Evolutionary conservation across 495 filamentous ascomycete genomes (phyloP), one percentile per base, ranked within the genome.

Genomic region (Lasiosphaeria ovina): DNA sequence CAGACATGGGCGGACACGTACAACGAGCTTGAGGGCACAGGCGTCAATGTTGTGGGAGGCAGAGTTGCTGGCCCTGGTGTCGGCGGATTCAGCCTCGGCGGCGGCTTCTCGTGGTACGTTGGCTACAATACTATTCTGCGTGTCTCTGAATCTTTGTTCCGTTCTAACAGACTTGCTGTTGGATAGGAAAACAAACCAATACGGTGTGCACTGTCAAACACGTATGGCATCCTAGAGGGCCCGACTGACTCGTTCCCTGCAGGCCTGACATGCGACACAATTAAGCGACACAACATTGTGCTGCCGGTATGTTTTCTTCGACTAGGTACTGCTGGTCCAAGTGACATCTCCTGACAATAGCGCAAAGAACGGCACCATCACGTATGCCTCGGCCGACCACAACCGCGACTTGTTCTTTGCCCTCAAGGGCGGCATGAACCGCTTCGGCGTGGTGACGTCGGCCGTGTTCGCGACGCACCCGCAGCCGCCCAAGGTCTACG

Each of bases 391-490:
- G 2, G 16, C 36, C 3, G 40, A n/a, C 1, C 11, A 74, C 49
- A 76, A 84, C 61, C 44, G 71, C 0, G 83, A 85, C 63, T 66
- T 87, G 0, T 87, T 79, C 63, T 83, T 80, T 74, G 85, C 85
- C 5, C 72, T 87, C 3, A 76, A 76, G 42, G 85, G 84, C 2
- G 84, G 84, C 4, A 35, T 64, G 11, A 74, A 74, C 40, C 79
- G 78, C 55, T 82, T 80, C 51, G 80, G 81, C 34, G 76, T 81
- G 51, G 77, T 86, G 14, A 85, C 82, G 0, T 75, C 75, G 4
- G 82, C 81, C 47, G 69, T 74, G 6, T 64, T 84, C 11, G 62
- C 73, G 24, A 82, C 80, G 0, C 81, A 83, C 50, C 64, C 74
- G 3, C 68, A 71, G 16, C 45, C 61, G 1, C 45, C 58, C 11